Percentiles rank a stretch among this genome's conserved stretches.
These are phyloP conservation scores for Phaeodactylum tricornutum DNA, from an alignment of 108 stramenopile genomes.

Conservation along the genomic window DNA sequence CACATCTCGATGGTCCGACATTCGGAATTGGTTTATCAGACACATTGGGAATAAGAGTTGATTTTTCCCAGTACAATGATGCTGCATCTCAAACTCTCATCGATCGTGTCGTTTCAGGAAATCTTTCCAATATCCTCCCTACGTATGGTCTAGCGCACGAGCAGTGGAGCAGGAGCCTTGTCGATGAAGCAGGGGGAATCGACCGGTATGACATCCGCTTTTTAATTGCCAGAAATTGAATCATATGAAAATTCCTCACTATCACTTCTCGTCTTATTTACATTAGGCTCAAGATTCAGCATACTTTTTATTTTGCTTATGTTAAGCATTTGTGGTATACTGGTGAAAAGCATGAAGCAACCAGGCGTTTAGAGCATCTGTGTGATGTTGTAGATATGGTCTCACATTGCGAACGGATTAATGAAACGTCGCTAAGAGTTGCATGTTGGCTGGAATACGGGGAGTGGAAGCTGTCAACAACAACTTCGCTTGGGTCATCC, in stretches of 20 bases:
- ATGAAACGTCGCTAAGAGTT: slow-evolving; percentile 41
- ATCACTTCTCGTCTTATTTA: no score
- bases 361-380: slow-evolving; percentile 36
- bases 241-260: neutral
- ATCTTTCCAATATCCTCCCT: slow-evolving; percentile 22
- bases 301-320: slow-evolving; percentile 84
- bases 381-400: slow-evolving; percentile 65
- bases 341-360: slow-evolving; percentile 66
- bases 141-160: slow-evolving; percentile 43
- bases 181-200: slow-evolving; percentile 51
- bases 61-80: neutral
- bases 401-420: slow-evolving; percentile 35
- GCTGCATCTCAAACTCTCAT: slow-evolving; percentile 7
- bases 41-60: neutral
- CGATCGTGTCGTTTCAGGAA: slow-evolving; percentile 32
- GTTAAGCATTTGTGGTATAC: slow-evolving; percentile 87
- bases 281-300: slow-evolving; percentile 56
- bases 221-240: neutral
- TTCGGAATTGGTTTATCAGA: slow-evolving; percentile 57
- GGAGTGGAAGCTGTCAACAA: slow-evolving; percentile 61
- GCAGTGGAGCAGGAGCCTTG: slow-evolving; percentile 41
- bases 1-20: slow-evolving; percentile 45
- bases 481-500: slow-evolving; percentile 13
- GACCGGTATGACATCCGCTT: slow-evolving; percentile 34
- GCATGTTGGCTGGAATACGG: slow-evolving; percentile 83